These are phyloP conservation scores for Excoecaria cochinchinensis DNA, from an alignment of 345 rosid species.

Conservation along the genomic window DNA sequence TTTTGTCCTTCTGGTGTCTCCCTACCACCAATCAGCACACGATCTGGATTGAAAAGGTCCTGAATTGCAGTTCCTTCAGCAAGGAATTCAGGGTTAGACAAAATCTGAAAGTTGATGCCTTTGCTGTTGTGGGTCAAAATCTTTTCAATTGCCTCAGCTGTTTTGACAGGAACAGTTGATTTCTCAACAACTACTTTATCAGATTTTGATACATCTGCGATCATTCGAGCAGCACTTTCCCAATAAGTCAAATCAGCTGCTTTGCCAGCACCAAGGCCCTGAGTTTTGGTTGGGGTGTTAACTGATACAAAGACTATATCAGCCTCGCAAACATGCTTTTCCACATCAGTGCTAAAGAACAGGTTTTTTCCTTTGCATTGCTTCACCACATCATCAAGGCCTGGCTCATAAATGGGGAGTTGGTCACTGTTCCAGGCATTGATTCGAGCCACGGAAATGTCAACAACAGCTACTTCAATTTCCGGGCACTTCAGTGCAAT, in stretches of 20 bases:
- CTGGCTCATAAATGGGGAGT: slow-evolving; percentile 11
- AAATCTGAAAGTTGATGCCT: slow-evolving; percentile 15
- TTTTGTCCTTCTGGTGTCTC: too few relatives aligned
- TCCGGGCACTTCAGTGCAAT: slow-evolving; percentile 13
- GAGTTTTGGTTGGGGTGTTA: background rate
- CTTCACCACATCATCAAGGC: slow-evolving; percentile 13
- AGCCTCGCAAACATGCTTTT: slow-evolving; percentile 14
- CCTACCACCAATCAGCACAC: too few relatives aligned
- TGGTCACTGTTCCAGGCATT: slow-evolving; percentile 14
- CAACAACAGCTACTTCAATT: slow-evolving; percentile 16
- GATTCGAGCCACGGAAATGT: slow-evolving; percentile 15
- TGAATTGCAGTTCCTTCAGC: too few relatives aligned
- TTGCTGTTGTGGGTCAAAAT: slow-evolving; percentile 11
- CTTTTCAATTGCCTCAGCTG: too few relatives aligned
- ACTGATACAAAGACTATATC: slow-evolving; percentile 16
- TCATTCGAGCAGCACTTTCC: too few relatives aligned
- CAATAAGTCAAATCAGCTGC: too few relatives aligned
- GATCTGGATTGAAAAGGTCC: too few relatives aligned
- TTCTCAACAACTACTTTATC: too few relatives aligned
- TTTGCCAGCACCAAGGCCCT: too few relatives aligned
- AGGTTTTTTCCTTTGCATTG: slow-evolving; percentile 14
- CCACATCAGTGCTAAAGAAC: slow-evolving; percentile 17
- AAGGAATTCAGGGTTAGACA: slow-evolving; percentile 1
- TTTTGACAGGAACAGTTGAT: too few relatives aligned
- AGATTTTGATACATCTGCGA: too few relatives aligned